Evolutionary conservation across 2,329 filamentous ascomycete genomes (phyloP).

Genomic region (Aspergillus persii): DNA sequence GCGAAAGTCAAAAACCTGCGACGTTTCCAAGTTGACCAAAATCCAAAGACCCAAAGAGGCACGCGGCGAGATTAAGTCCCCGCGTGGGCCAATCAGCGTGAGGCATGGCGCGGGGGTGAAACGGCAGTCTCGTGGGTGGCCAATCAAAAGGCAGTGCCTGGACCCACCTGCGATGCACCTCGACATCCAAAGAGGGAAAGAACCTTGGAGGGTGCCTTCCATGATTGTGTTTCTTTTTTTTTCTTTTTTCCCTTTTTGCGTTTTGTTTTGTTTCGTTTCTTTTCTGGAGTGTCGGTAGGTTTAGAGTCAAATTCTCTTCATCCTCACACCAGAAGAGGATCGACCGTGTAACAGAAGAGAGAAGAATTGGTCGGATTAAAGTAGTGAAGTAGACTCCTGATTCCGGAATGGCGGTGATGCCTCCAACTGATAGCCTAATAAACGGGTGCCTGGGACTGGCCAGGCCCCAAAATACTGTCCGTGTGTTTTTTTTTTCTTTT

Average conservation of each 20-base stretch:
- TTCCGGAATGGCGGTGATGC: neutral
- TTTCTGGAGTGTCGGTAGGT: neutral
- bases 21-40: neutral
- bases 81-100: neutral
- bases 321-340: too few relatives aligned
- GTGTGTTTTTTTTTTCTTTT: too few relatives aligned
- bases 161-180: neutral
- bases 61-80: slow-evolving; percentile 4
- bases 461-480: neutral
- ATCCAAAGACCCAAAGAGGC: neutral
- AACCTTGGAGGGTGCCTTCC: too few relatives aligned
- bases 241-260: neutral
- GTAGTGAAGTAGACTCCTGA: neutral
- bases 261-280: neutral
- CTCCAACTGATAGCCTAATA: too few relatives aligned
- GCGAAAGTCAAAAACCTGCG: neutral
- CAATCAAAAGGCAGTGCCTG: neutral
- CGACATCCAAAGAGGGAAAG: neutral
- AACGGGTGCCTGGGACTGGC: neutral
- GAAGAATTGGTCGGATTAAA: too few relatives aligned
- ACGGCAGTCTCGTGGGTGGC: neutral
- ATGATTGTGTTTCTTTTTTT: neutral
- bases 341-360: too few relatives aligned
- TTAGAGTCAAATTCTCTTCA: too few relatives aligned
- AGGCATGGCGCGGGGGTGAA: neutral